Evolutionary conservation across 2,329 filamentous ascomycete species (phyloP), one percentile per base, ranked within the genome.

Genomic region (Phyllosticta citriasiana): DNA sequence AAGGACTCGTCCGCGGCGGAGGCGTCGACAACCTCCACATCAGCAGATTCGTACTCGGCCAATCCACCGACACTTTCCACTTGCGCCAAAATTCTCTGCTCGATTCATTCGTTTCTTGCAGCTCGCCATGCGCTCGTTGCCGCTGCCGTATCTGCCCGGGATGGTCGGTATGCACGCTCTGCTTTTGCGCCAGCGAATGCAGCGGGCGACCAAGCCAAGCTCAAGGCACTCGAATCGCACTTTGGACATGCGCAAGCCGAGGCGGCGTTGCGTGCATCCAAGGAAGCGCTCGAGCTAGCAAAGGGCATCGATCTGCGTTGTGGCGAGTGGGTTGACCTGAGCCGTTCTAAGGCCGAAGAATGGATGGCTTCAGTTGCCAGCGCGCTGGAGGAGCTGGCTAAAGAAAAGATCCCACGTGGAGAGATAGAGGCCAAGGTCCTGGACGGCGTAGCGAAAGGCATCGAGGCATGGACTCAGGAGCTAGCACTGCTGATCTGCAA

Each of bases 161-260:
- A 84, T 66, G 77, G 76, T 54, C 74, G 80, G 16, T 78, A 81
- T 57, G 83, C 83, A 70, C 79, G 77, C 65, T 79, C 81, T 0
- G 80, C 83, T 64, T 73, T 79, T 57, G 77, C 78, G 62, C 80
- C 77, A 24, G 75, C 78, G 33, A 80, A 81, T 25, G 78, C 80
- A 57, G 74, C 77, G 54, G 80, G 80, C 24, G 78, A 83, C 65
- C 78, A 79, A 22, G 68, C 72, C 4, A 77, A 77, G 53, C 74
- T 84, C 65, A 82, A 80, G 66, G 72, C 72, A 27, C 68, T 83
- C 9, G 72, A 75, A 58, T 67, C 68, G 57, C 68, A 73, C 30
- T 76, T 76, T 53, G 80, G 82, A 55, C 72, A 72, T 14, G 79
- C 80, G 63, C 81, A 84, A 66, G 79, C 77, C 62, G 75, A 77